Evolutionary conservation across 192 early-diverging fungal species (phyloP), one percentile per base, ranked within the genome.

Genomic region (Spinellus fusiger): DNA sequence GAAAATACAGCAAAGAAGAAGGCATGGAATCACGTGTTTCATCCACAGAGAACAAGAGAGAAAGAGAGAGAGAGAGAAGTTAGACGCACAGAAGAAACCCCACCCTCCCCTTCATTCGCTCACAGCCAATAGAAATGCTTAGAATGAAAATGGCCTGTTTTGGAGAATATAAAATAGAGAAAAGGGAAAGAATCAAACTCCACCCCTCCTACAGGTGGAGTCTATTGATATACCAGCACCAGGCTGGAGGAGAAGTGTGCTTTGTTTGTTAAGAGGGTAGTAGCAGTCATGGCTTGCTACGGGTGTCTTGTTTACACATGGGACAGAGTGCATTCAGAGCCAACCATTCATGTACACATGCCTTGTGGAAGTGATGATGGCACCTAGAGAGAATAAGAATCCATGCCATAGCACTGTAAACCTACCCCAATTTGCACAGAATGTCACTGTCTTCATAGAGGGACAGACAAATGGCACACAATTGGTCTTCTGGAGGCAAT

Each of bases 311-410:
- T 48, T 88, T 86, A 66, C 91, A 93, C 37, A 91, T 73, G 20
- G 91, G 91, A 61, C 91, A 93, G 8, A 77, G 74, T 55, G 75
- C 75, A 67, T 90, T 89, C 48, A 89, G 68, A 31, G 78, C 75
- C 48, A 93, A 73, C 91, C 91, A 93, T 68, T 88, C 87, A 59
- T 88, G 84, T 1, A 91, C 89, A 67, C 91, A 93, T 10, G 82
- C 75, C 70, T 83, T 84, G 69, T 93, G 91, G 71, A 93, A 89
- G 62, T 91, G 88, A 73, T 93, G 91, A 5, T 65, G 74, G 69
- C 91, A 66, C 65, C 65, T 66, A 35, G 23, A 27, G 46, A 33
- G 10, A 52, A 26, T 26, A 52, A 27, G 18, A 28, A 46, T 35
- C 20, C 23, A 35, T 25, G 22, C 27, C n/a, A 46, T 26, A 27